A percentile compares a stretch with the other conserved stretches of the same genome.
These are phyloP conservation scores for Phytophthora quininea DNA, from an alignment of 352 stramenopile species.

Conservation along the genomic window DNA sequence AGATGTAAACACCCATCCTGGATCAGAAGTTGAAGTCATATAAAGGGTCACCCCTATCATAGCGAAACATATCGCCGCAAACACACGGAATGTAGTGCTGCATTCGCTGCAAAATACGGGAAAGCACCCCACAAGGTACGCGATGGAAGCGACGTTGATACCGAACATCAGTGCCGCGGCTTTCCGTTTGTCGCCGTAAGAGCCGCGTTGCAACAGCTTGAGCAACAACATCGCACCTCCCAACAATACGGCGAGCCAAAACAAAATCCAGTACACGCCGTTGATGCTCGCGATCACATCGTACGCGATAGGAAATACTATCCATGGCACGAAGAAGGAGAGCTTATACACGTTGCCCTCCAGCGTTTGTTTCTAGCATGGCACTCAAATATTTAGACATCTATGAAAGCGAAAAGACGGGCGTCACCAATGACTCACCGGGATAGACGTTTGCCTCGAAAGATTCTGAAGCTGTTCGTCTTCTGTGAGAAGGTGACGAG, in stretches of 20 bases:
- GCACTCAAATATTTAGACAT: neutral
- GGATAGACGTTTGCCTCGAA: constrained; percentile 41
- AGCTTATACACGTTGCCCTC: constrained; percentile 76
- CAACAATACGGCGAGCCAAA: constrained; percentile 45
- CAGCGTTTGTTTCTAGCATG: constrained; percentile 57
- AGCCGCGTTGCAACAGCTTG: constrained; percentile 61
- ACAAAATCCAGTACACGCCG: constrained; percentile 41
- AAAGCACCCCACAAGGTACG: constrained; percentile 61
- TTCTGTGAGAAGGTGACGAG: constrained; percentile 56
- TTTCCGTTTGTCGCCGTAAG: constrained; percentile 81
- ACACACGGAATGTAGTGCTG: constrained; percentile 35
- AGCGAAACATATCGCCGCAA: constrained; percentile 27
- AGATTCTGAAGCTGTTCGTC: constrained; percentile 60
- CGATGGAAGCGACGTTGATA: constrained; percentile 75
- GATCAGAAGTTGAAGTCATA: constrained; percentile 55
- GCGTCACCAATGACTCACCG: constrained; percentile 24
- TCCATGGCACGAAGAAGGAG: constrained; percentile 76
- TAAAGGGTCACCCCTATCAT: constrained; percentile 62
- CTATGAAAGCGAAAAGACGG: neutral
- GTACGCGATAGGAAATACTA: constrained; percentile 51
- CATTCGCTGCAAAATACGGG: constrained; percentile 39
- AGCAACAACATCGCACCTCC: constrained; percentile 41
- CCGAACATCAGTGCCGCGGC: constrained; percentile 74
- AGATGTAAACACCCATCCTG: constrained; percentile 67
- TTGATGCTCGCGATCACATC: constrained; percentile 46